Evolutionary conservation across 1,284 basidiomycete species (phyloP), one percentile per base, ranked within the genome.

Genomic region (Ceratobasidium sp.): DNA sequence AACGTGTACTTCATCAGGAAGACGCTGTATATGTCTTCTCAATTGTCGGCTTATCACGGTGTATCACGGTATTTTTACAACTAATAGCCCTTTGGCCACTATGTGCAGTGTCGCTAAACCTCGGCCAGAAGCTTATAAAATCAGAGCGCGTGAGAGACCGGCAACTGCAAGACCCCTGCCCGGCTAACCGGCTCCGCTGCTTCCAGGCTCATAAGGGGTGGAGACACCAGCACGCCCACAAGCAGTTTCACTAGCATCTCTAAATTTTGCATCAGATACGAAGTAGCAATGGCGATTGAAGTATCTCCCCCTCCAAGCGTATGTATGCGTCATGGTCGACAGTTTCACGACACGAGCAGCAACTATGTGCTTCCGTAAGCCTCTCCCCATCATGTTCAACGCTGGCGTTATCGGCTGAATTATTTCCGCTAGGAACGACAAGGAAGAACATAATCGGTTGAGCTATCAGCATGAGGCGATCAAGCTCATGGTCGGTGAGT

Each of bases 391-490:
- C 46, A 7, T 22, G 46, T 48, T 48, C 6, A 9, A 22, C 29
- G 3, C 56, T 22, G 8, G 9, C 11, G 11, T 37, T 13, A 19
- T 27, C 6, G 14, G 19, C 31, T 37, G 31, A 58, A 58, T 13
- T 13, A 34, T 19, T 19, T 34, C 11, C n/a, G 13, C 14, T 46
- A 69, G 66, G 13, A 69, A 69, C 66, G 66, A 69, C 37, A 39
- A 69, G 39, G 51, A 31, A n/a, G 66, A 69, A 22, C 66, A 69
- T 46, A 69, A 37, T 3, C 51, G 66, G 13, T 29, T 69, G 24
- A 69, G 53, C 53, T 58, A 69, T 16, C 66, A 69, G 53, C 51
- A 69, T 31, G 66, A 69, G 58, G 66, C 66, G 19, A 53, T 69
- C 22, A 69, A 69, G 29, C n/a, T 69, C 27, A 58, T 58, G 34